Percentiles rank a stretch among this genome's conserved stretches.
Evolutionary conservation across 2,329 filamentous ascomycete species (phyloP).

Genomic region (Talaromyces sp.): DNA sequence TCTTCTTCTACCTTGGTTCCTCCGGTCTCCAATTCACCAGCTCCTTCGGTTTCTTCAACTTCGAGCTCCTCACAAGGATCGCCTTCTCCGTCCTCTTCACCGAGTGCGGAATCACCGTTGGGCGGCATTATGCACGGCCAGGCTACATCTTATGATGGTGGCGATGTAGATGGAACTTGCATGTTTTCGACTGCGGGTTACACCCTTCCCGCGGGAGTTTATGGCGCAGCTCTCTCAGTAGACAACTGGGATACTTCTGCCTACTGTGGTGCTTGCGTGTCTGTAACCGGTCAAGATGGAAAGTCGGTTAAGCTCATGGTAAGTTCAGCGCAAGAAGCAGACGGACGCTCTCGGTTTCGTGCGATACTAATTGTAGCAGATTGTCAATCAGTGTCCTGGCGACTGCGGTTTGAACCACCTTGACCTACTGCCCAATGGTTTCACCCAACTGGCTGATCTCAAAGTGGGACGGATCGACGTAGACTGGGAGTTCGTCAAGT

Average conservation of each 20-base stretch:
- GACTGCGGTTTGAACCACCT: slow-evolving; percentile 51
- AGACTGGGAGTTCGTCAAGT: slow-evolving; percentile 50
- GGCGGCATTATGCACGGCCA: slow-evolving; percentile 27
- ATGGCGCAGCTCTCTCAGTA: slow-evolving; percentile 59
- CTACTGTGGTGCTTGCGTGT: slow-evolving; percentile 61
- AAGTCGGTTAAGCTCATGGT: slow-evolving; percentile 53
- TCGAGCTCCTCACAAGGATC: not conserved
- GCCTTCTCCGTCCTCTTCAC: not conserved
- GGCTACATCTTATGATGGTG: slow-evolving; percentile 56
- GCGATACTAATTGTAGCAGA: slow-evolving; percentile 28
- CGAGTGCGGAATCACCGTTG: not conserved
- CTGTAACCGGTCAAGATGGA: slow-evolving; percentile 45
- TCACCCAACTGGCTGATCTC: slow-evolving; percentile 45
- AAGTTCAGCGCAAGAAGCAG: not conserved
- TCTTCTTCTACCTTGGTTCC: not conserved
- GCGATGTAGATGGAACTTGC: slow-evolving; percentile 59
- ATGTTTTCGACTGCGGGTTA: slow-evolving; percentile 56
- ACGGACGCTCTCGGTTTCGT: not conserved
- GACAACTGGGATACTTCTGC: slow-evolving; percentile 53
- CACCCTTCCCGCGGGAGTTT: slow-evolving; percentile 55
- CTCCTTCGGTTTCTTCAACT: not conserved
- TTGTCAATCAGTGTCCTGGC: slow-evolving; percentile 57
- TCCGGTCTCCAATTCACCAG: not conserved
- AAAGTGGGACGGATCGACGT: slow-evolving; percentile 50
- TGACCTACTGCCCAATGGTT: slow-evolving; percentile 54